Evolutionary conservation across 176 grass and related monocot species (phyloP).

Genomic region (Rhynchospora tenuis): DNA sequence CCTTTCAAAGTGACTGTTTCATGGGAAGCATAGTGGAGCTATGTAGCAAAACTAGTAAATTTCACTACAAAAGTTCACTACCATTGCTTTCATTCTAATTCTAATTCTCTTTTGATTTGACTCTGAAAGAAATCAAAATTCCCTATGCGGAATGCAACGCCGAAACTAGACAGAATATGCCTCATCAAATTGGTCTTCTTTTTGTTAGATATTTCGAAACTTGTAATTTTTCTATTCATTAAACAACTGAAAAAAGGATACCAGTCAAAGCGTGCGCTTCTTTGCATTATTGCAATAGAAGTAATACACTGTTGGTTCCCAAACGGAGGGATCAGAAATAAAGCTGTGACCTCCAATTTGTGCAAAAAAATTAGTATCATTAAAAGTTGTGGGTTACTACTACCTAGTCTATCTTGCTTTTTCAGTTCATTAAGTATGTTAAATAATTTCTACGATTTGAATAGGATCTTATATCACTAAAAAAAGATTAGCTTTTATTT

Average conservation of each 20-base stretch:
- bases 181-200: background rate
- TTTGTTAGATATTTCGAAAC: background rate
- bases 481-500: background rate
- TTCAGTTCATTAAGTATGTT: background rate
- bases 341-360: background rate
- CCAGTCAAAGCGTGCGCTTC: background rate
- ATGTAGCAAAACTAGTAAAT: background rate
- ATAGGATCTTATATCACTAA: background rate
- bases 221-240: background rate
- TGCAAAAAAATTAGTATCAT: background rate
- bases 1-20: background rate
- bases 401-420: background rate
- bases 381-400: background rate
- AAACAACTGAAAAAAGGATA: background rate
- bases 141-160: background rate
- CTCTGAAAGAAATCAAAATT: slow-evolving; percentile 3
- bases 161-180: slow-evolving; percentile 24
- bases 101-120: slow-evolving; percentile 24
- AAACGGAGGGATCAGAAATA: slow-evolving; percentile 5
- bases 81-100: slow-evolving; percentile 18
- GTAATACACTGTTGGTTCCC: background rate
- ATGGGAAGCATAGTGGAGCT: background rate
- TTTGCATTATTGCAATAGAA: background rate
- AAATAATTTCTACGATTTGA: background rate
- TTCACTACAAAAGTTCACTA: background rate